phyloP scores from a whole-genome alignment of 2,329 filamentous ascomycete genomes.

The Aspergillus hortae region DNA sequence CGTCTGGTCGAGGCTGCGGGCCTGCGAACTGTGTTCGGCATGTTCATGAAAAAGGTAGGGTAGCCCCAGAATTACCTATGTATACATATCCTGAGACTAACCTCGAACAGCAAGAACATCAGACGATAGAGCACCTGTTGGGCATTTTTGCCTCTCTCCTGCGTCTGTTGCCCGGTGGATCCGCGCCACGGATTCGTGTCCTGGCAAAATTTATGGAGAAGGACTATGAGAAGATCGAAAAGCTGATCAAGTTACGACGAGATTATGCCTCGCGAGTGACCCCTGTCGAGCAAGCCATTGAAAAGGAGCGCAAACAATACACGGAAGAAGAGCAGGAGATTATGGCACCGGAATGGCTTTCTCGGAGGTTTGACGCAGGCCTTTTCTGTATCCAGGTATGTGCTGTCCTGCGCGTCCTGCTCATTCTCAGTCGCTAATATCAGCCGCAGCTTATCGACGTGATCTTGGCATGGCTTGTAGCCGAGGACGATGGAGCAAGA shows the following conservation, averaged over 20 bases:
- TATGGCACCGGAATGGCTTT: constrained; percentile 68
- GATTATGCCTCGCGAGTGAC: constrained; percentile 65
- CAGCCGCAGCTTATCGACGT: constrained; percentile 65
- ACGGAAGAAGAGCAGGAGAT: constrained; percentile 59
- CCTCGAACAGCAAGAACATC: constrained; percentile 53
- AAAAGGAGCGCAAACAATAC: constrained; percentile 53
- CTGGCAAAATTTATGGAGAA: constrained; percentile 96
- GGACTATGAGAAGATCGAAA: constrained; percentile 78
- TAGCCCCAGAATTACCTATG: background rate
- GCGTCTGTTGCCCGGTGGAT: constrained; percentile 72
- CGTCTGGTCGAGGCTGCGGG: constrained; percentile 78
- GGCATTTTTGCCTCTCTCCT: constrained; percentile 82
- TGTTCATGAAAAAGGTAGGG: constrained; percentile 73
- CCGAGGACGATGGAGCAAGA: constrained; percentile 77
- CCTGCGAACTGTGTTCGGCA: constrained; percentile 77
- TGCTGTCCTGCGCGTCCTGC: background rate
- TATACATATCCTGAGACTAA: constrained; percentile 13
- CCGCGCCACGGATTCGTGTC: constrained; percentile 72
- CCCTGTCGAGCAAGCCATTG: constrained; percentile 62
- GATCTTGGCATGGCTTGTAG: constrained; percentile 83
- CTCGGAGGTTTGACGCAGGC: constrained; percentile 74
- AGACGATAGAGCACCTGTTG: constrained; percentile 73
- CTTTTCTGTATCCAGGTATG: constrained; percentile 70
- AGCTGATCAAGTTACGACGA: constrained; percentile 66
- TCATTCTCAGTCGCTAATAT: background rate